Evolutionary conservation across 202 grass and related monocot genomes (phyloP).

Genomic region (Brachypodium distachyon): DNA sequence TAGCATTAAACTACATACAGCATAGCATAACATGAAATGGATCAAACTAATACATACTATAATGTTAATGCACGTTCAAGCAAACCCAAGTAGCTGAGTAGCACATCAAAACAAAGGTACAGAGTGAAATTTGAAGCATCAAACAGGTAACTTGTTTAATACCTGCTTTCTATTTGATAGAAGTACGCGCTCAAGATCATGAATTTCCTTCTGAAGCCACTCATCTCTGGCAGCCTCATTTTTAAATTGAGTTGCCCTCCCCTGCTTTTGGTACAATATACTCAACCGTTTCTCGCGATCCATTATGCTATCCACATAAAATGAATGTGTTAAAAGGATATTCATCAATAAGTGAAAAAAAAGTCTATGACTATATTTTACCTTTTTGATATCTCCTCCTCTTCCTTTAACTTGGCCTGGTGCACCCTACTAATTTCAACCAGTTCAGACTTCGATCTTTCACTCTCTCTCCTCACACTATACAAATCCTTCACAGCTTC

Average conservation of each 20-base stretch:
- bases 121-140: conserved; percentile 2
- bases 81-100: neutral
- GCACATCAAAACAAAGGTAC: neutral
- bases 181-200: conserved; percentile 87
- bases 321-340: conserved; percentile 3
- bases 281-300: conserved; percentile 92
- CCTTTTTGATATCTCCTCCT: conserved; percentile 94
- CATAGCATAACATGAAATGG: neutral
- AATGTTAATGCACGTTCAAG: neutral
- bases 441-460: conserved; percentile 83
- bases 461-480: conserved; percentile 72
- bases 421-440: conserved; percentile 69
- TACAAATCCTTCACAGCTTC: conserved; percentile 75
- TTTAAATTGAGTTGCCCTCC: conserved; percentile 87
- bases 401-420: conserved; percentile 71
- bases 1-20: neutral
- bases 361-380: conserved; percentile 15
- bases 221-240: conserved; percentile 86
- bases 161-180: conserved; percentile 86
- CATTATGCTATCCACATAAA: conserved; percentile 70
- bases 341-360: neutral
- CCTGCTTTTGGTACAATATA: conserved; percentile 99
- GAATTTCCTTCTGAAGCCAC: conserved; percentile 96
- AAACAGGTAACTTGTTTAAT: conserved; percentile 12
- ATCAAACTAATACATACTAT: conserved; percentile 12